Conservation (phyloP, 2,329 filamentous ascomycete species). For the Alternaria burnsii region DNA sequence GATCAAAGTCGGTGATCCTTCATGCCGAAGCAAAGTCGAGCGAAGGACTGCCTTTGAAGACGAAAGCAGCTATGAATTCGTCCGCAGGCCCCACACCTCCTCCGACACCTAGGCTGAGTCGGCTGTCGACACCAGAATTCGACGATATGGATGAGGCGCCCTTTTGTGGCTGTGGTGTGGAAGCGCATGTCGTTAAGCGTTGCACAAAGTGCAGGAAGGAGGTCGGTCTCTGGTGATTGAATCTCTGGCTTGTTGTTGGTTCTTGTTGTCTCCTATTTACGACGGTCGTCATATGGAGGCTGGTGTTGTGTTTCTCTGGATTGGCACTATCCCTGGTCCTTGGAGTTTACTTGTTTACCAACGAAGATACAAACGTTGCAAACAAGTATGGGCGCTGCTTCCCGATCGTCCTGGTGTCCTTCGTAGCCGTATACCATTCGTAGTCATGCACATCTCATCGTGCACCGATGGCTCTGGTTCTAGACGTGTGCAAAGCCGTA, state of each 20-base stretch:
- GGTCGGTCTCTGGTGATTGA: background rate
- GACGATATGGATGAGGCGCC: constrained; percentile 32
- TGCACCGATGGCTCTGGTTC: too few relatives aligned
- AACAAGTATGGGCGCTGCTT: background rate
- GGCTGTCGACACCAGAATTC: constrained; percentile 48
- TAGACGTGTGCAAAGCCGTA: background rate
- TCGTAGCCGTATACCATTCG: background rate
- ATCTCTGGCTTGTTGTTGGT: background rate
- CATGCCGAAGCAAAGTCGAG: constrained; percentile 13
- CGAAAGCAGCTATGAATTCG: background rate
- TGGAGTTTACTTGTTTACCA: background rate
- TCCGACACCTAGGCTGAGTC: constrained; percentile 39
- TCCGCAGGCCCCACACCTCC: constrained; percentile 32
- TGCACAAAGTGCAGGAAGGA: constrained; percentile 30
- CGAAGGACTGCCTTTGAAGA: background rate
- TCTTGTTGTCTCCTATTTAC: too few relatives aligned
- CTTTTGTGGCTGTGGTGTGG: constrained; percentile 47
- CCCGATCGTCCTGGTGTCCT: too few relatives aligned
- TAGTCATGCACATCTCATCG: background rate
- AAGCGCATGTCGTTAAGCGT: constrained; percentile 20
- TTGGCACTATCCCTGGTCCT: background rate
- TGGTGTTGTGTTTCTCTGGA: background rate
- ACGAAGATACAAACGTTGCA: background rate
- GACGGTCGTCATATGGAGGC: background rate
- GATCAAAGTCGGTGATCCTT: constrained; percentile 29